Conservation (phyloP, 805 yeast species). For the Kazachstania bromeliacearum region DNA sequence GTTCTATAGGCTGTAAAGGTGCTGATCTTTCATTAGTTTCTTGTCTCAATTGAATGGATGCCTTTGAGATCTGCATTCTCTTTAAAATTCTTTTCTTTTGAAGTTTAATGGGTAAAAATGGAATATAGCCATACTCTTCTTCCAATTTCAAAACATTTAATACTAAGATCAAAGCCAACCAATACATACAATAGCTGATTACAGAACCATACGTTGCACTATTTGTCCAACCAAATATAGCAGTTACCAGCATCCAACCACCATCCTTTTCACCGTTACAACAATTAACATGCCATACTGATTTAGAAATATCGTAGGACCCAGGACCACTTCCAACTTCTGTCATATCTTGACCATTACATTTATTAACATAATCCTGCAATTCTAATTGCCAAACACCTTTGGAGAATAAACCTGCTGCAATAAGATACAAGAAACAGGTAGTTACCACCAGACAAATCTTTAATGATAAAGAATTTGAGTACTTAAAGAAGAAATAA, state of each 20-base stretch:
- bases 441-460: constrained; percentile 67
- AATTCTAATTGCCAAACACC: constrained; percentile 89
- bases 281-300: constrained; percentile 93
- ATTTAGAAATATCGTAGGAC: constrained; percentile 65
- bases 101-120: constrained; percentile 50
- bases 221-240: constrained; percentile 89
- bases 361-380: constrained; percentile 60
- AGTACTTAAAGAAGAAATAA: constrained; percentile 58
- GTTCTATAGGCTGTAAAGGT: constrained; percentile 1
- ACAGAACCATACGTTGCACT: constrained; percentile 89
- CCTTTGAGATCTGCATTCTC: constrained; percentile 26
- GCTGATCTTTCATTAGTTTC: background rate
- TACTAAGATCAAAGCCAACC: constrained; percentile 44
- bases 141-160: constrained; percentile 41
- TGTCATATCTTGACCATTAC: constrained; percentile 75
- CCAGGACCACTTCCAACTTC: constrained; percentile 94
- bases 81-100: constrained; percentile 46
- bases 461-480: constrained; percentile 67
- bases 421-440: constrained; percentile 71
- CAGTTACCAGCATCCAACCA: constrained; percentile 84
- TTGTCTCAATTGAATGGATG: constrained; percentile 18
- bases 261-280: constrained; percentile 92
- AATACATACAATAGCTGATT: constrained; percentile 57
- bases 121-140: constrained; percentile 50
- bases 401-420: constrained; percentile 77